Percentiles rank a stretch among this genome's conserved stretches.
Conservation (phyloP, 352 stramenopile genomes). For the Peronospora destructor region DNA sequence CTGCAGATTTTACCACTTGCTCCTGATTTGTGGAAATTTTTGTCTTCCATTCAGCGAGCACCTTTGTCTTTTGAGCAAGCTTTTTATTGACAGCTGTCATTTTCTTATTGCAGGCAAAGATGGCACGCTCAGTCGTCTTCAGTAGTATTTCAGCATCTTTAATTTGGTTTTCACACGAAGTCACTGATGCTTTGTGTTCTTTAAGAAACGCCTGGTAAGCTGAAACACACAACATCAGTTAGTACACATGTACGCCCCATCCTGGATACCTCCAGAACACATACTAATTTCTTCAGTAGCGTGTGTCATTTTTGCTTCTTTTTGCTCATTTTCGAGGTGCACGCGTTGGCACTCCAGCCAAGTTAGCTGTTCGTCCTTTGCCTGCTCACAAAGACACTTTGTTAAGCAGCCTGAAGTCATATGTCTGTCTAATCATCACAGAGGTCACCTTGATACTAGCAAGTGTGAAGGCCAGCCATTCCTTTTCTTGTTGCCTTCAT, state of each 20-base stretch:
- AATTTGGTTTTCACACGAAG: conserved; percentile 20
- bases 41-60: conserved; percentile 19
- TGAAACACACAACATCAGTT: conserved; percentile 7
- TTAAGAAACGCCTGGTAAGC: conserved; percentile 14
- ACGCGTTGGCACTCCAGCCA: conserved; percentile 37
- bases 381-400: conserved; percentile 10
- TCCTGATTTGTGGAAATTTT: conserved; percentile 15
- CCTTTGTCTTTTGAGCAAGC: conserved; percentile 15
- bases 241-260: not conserved
- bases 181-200: conserved; percentile 15
- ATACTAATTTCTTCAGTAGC: conserved; percentile 26
- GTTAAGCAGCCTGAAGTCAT: conserved; percentile 3
- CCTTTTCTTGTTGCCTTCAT: conserved; percentile 29
- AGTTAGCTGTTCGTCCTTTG: conserved; percentile 34
- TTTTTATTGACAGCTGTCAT: conserved; percentile 20
- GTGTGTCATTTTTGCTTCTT: conserved; percentile 15
- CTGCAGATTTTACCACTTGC: conserved; percentile 14
- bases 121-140: conserved; percentile 21
- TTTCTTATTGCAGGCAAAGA: conserved; percentile 21
- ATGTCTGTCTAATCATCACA: not conserved
- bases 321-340: conserved; percentile 27
- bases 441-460: conserved; percentile 32
- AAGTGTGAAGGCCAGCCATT: conserved; percentile 27
- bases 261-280: not conserved
- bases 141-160: conserved; percentile 19